Base-by-base conservation (phyloP, 306 rosid species). In the Trifolium repens region DNA sequence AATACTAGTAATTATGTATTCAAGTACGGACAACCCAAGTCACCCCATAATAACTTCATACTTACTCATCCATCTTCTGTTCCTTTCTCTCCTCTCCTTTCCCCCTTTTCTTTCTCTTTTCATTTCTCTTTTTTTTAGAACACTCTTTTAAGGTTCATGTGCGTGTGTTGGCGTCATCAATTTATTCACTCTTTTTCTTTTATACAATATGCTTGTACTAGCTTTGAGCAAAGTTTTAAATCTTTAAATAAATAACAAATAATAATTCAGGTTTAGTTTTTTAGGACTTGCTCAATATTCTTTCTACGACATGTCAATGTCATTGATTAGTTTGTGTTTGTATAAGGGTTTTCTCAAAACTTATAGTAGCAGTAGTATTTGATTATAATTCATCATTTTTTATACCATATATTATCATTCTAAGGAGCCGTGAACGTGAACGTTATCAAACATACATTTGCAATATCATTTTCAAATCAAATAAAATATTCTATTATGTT, bases 341-440 rank as follows among this genome's bases (percentile, higher is more conserved):
- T 14, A 15, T 14, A 15, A n/a, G 19, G 59, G 40, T 58, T 53
- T 59, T 39, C 30, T 47, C 46, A 69, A 47, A 60, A 69, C 13
- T 72, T 22, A 50, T 32, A 13, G 9, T 72, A 60, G 34, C 3
- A 30, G 5, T 3, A 30, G 4, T 30, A 3, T 30, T 32, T n/a
- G 8, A n/a, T 63, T n/a, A 53, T 19, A 53, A 19, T 52, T n/a
- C 14, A 73, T 54, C 55, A n/a, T 35, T 67, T 80, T 68, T 57
- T 19, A 46, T 59, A 57, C 14, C 30, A 47, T 37, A 32, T 32
- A 32, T 32, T 32, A 27, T 53, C 70, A 11, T 46, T 61, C 57
- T 75, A 50, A 52, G 61, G 80, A 80, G 80, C 61, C 84, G 80
- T 80, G 80, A 75, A 80, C 67, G 77, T 52, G 80, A 75, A 80